Base-by-base conservation (phyloP, 164 flowering plant genomes). In the Amborella trichopoda region DNA sequence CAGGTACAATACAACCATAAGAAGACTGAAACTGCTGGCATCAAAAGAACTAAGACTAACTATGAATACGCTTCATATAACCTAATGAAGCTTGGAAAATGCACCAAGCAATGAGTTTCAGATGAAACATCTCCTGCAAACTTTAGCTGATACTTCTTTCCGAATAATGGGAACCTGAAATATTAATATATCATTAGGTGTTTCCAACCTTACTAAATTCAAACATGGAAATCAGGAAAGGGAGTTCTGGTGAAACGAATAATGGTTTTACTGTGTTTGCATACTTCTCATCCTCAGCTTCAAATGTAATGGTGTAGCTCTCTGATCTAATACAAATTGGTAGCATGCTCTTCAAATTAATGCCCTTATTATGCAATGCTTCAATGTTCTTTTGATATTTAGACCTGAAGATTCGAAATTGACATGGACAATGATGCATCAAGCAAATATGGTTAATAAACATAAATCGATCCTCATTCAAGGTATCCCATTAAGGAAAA, bases 341-440 rank as follows among this genome's bases (percentile, higher is more conserved):
- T 58, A 87, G 76, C 57, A 75, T 82, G 3, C 81, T 77, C 77
- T 84, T 91, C 83, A 80, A 68, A 52, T 77, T 64, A 53, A 71
- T 55, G 38, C 78, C 68, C 60, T 59, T 84, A 57, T 77, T 87
- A 62, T 91, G 99, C 54, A 75, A 82, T 49, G 94, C 99, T 73
- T 91, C 99, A 46, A 91, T 90, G 68, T 81, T 84, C 72, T 91
- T 91, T 68, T 91, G 99, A 66, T 91, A 91, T 67, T 91, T 91
- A 47, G 96, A 83, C 99, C 99, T 91, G 62, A 2, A 41, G 32
- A 9, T 47, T 54, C 26, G n/a, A n/a, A n/a, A n/a, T n/a, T n/a
- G n/a, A n/a, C n/a, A n/a, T n/a, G n/a, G n/a, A n/a, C n/a, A n/a
- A n/a, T n/a, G n/a, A n/a, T n/a, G n/a, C n/a, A n/a, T n/a, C n/a